A percentile compares a stretch with the other conserved stretches of the same genome.
Conservation (phyloP, 2,329 filamentous ascomycete genomes). For the Xylariales sp. region DNA sequence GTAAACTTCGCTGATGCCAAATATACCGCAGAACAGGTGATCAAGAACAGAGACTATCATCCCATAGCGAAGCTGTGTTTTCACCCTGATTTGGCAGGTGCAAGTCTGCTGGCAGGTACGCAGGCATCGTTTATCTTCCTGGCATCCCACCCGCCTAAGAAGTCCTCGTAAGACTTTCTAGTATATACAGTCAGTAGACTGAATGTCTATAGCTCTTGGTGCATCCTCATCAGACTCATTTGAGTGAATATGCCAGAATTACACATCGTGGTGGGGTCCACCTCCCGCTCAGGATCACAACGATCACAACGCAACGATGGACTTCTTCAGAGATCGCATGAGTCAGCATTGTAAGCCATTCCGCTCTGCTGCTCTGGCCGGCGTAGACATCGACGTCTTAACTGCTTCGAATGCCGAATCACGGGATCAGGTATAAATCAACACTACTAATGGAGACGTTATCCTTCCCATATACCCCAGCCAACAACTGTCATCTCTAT, state of each 20-base stretch:
- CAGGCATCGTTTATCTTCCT: too few species aligned
- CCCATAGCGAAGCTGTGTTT: not conserved
- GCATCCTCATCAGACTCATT: not conserved
- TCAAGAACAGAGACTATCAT: not conserved
- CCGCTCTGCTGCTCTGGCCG: not conserved
- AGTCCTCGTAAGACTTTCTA: too few species aligned
- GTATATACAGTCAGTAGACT: too few species aligned
- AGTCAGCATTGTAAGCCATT: not conserved
- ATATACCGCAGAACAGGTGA: not conserved
- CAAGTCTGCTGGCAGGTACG: not conserved
- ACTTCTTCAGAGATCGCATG: not conserved
- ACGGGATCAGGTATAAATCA: too few species aligned
- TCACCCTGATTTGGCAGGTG: not conserved
- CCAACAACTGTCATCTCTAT: not conserved
- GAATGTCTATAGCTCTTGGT: not conserved
- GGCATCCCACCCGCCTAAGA: too few species aligned
- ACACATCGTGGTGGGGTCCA: not conserved
- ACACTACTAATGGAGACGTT: not conserved
- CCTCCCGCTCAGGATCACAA: not conserved
- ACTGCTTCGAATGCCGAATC: not conserved
- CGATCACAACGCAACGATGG: not conserved
- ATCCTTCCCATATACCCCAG: not conserved
- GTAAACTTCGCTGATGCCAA: not conserved
- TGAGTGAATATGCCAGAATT: constrained; percentile 1
- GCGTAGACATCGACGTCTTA: not conserved